These are phyloP conservation scores for Naganishia albida DNA, from an alignment of 1,284 basidiomycete species.

Conservation along the genomic window DNA sequence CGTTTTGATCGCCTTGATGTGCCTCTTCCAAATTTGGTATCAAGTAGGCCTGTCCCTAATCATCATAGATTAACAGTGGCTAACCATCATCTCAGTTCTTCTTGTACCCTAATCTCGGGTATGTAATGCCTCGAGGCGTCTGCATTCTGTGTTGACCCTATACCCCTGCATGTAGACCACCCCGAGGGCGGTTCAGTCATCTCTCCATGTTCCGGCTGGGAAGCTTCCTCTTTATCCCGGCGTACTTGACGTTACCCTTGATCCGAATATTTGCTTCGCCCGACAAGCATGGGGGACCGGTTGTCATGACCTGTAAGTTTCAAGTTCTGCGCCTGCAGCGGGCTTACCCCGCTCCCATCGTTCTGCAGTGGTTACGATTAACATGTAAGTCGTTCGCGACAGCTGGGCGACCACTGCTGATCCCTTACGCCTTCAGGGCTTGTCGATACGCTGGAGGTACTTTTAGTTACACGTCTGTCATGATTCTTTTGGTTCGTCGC, in stretches of 20 bases:
- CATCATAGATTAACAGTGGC: neutral
- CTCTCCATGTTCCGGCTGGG: conserved; percentile 55
- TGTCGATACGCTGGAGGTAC: conserved; percentile 55
- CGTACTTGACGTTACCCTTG: conserved; percentile 52
- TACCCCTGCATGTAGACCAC: conserved; percentile 40
- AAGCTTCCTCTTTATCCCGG: conserved; percentile 50
- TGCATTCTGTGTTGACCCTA: neutral
- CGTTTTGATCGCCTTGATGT: conserved; percentile 54
- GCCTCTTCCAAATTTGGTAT: conserved; percentile 53
- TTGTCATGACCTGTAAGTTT: conserved; percentile 52
- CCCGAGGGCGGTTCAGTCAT: conserved; percentile 52
- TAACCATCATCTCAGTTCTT: conserved; percentile 44
- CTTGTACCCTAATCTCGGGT: conserved; percentile 52
- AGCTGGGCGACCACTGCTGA: neutral
- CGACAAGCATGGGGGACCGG: conserved; percentile 46
- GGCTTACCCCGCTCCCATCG: neutral
- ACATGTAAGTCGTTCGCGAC: conserved; percentile 30
- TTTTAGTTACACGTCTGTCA: conserved; percentile 53
- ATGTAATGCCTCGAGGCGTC: neutral
- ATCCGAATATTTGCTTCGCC: conserved; percentile 49
- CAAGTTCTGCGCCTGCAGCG: neutral
- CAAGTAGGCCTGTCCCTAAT: conserved; percentile 32
- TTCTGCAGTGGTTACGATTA: conserved; percentile 42
- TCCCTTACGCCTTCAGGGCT: conserved; percentile 38
- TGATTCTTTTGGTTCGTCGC: conserved; percentile 53